Evolutionary conservation across 305 asterid species (phyloP), one percentile per base, ranked within the genome.

Genomic region (Fraxinus sp.): DNA sequence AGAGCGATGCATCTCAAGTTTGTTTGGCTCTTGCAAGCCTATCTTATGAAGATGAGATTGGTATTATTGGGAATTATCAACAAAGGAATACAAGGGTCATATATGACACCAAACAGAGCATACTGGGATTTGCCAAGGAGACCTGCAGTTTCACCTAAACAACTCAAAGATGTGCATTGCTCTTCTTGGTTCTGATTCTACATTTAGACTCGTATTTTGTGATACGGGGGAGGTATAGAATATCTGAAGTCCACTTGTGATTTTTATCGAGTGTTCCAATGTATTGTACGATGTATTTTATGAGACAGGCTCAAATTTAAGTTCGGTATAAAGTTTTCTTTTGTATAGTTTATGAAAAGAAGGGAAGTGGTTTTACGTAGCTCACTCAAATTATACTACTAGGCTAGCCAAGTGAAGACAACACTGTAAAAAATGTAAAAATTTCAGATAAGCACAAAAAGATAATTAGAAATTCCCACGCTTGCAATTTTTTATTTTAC

Each of bases 11-110:
- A 0, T 92, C 97, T 71, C 98, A 92, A 88, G 98, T 89, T 86
- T 95, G 98, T 81, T 90, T 95, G 87, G 98, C 98, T 55, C 83
- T 95, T 33, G 95, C 98, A 11, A 93, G 98, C 89, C 95, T 95
- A 7, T 79, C 90, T 0, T 91, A 82, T 73, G 98, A 95, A 77
- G 89, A 86, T 70, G 94, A 89, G 87, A 88, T 86, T 41, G 98
- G 97, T 46, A 95, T 95, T n/a, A 89, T 95, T 77, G 98, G 98
- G 81, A 95, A 95, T 80, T 95, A 89, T 86, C 98, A 95, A 91
- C 98, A 95, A 89, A 91, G 91, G 82, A 93, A 95, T 73, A 90
- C 91, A 0, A 89, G 98, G 84, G 97, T 93, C 37, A 78, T 93
- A 36, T 95, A 93, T 82, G 97, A 95, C 86, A 92, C 94, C 41